Base-by-base conservation (phyloP, 1,139 yeast genomes). In the Scheffersomyces segobiensis region DNA sequence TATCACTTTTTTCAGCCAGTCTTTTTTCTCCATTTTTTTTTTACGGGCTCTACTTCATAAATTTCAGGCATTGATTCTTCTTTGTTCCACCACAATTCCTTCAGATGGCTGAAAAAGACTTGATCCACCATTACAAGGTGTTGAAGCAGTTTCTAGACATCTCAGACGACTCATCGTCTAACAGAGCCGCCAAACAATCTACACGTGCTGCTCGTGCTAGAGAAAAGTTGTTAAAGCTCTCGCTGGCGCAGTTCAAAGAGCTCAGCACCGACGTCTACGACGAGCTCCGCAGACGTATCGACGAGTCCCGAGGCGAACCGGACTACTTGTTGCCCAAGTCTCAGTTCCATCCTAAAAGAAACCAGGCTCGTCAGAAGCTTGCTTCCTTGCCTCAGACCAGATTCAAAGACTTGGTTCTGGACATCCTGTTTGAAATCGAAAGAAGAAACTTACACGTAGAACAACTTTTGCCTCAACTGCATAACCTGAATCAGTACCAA, bases 191-290 rank as follows among this genome's bases (percentile, higher is more conserved):
- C 42, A 32, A 32, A 32, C 42, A 32, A 32, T 79, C 91, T 21
- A 73, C 86, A 56, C 72, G 93, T 61, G 91, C 92, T 21, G 86
- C 85, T 53, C 86, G 91, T 67, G 97, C 97, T 5, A 82, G 97
- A 64, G 95, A 91, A 66, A 93, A 95, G 75, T 84, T 93, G 55
- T 81, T 90, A 62, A 89, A 89, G 67, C 82, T 95, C 59, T 87
- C 96, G 1, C 78, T 83, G n/a, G 87, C 88, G n/a, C 98, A 95
- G 73, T 92, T 93, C 69, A 82, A 84, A 60, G 99, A 93, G 71
- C 84, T 93, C 59, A 87, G 96, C 62, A 93, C 97, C 1, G 98
- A 95, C 71, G 98, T 93, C 18, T 90, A 88, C 71, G 98, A 93
- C 72, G 99, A 93, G 74, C 79, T 93, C 62, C 85, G 86, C 67